phyloP scores from a whole-genome alignment of 208 protist genomes.

The Acanthamoeba healyi region DNA sequence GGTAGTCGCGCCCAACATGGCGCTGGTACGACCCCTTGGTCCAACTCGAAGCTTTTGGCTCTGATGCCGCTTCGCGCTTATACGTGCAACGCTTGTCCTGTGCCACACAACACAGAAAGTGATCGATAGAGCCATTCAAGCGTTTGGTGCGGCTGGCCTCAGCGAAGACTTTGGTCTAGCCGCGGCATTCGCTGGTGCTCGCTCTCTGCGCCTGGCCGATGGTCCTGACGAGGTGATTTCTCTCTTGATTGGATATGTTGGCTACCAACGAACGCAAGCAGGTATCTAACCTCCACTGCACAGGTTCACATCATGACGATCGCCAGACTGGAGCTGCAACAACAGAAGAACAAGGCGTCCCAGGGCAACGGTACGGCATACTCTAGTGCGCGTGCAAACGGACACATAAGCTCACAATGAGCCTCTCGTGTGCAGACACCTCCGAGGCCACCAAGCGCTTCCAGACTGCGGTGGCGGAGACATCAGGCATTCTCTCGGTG shows the following conservation, averaged over 20 bases:
- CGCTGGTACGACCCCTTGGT: constrained; percentile 34
- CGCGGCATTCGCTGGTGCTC: constrained; percentile 78
- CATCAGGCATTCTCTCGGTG: constrained; percentile 10
- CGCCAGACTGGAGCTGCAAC: constrained; percentile 76
- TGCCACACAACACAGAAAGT: constrained; percentile 79
- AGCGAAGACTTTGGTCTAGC: constrained; percentile 86
- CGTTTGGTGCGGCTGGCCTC: constrained; percentile 84
- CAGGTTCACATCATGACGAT: constrained; percentile 78
- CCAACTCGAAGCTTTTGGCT: too few relatives aligned
- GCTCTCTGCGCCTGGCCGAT: constrained; percentile 89
- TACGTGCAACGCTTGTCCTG: too few relatives aligned
- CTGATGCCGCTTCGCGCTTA: too few relatives aligned
- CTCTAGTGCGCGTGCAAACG: too few relatives aligned
- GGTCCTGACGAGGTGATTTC: constrained; percentile 88
- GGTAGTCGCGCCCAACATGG: constrained; percentile 87
- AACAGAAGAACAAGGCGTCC: not conserved
- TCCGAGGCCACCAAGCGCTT: not conserved
- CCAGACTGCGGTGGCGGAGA: constrained; percentile 1
- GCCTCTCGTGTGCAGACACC: not conserved
- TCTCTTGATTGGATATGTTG: too few relatives aligned
- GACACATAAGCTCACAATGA: too few relatives aligned
- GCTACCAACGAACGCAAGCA: too few relatives aligned
- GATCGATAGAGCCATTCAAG: constrained; percentile 89
- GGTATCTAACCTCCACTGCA: too few relatives aligned
- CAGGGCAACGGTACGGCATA: not conserved